phyloP scores from a whole-genome alignment of 2,329 filamentous ascomycete species.

The Colletotrichum aenigma region DNA sequence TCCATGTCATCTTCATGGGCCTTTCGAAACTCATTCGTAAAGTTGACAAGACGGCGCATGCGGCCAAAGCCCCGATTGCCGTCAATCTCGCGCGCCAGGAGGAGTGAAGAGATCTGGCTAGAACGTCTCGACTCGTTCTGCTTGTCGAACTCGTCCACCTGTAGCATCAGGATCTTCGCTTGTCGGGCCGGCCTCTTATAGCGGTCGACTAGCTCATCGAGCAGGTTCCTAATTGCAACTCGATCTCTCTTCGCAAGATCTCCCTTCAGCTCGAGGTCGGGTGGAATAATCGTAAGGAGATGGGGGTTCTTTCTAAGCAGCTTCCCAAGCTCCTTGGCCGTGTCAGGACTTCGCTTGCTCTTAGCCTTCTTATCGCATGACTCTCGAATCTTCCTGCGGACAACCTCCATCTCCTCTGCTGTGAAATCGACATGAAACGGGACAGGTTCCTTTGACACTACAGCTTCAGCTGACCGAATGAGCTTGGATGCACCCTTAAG shows the following conservation, averaged over 20 bases:
- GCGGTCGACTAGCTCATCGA: constrained; percentile 43
- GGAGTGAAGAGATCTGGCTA: constrained; percentile 40
- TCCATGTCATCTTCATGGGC: constrained; percentile 56
- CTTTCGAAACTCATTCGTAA: constrained; percentile 48
- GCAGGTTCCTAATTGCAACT: constrained; percentile 39
- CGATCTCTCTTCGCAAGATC: constrained; percentile 26
- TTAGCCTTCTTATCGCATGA: not conserved
- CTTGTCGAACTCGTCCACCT: constrained; percentile 31
- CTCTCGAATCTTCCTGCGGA: constrained; percentile 9
- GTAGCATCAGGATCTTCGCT: constrained; percentile 32
- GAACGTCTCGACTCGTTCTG: constrained; percentile 30
- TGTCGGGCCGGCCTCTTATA: constrained; percentile 22
- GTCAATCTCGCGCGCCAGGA: constrained; percentile 53
- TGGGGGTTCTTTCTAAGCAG: constrained; percentile 15
- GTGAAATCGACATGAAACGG: constrained; percentile 53
- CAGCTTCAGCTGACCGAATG: constrained; percentile 2
- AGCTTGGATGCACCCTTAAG: constrained; percentile 19
- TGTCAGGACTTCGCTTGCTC: not conserved
- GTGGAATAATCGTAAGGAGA: constrained; percentile 4
- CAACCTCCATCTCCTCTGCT: constrained; percentile 36
- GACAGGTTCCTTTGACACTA: not conserved
- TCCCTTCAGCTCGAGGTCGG: constrained; percentile 18
- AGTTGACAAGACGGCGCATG: constrained; percentile 46
- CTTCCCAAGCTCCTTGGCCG: constrained; percentile 22
- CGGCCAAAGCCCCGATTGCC: constrained; percentile 48